phyloP scores from a whole-genome alignment of 495 filamentous ascomycete species.

The Penicillium lagena region DNA sequence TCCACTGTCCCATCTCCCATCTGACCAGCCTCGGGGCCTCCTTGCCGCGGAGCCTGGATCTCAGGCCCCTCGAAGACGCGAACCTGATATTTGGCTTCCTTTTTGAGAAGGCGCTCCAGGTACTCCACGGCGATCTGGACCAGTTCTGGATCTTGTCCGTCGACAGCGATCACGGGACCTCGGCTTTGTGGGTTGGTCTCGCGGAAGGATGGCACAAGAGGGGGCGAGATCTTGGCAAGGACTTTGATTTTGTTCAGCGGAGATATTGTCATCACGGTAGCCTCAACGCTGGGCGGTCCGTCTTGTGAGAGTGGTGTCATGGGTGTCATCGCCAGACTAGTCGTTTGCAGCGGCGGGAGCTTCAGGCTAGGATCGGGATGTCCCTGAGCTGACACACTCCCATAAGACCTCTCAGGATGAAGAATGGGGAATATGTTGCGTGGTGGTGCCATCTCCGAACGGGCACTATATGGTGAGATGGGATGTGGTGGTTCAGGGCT shows the following conservation, averaged over 20 bases:
- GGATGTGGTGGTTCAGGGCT: constrained; percentile 31
- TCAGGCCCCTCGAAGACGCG: constrained; percentile 46
- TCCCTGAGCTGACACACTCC: constrained; percentile 12
- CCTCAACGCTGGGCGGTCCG: constrained; percentile 45
- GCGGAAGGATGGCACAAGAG: constrained; percentile 41
- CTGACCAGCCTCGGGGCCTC: constrained; percentile 24
- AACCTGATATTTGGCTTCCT: constrained; percentile 52
- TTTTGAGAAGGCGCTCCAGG: constrained; percentile 53
- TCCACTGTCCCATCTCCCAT: constrained; percentile 46
- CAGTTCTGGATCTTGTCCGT: constrained; percentile 56
- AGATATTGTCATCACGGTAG: constrained; percentile 69
- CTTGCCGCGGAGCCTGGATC: constrained; percentile 18
- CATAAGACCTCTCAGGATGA: constrained; percentile 26
- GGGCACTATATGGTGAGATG: constrained; percentile 25
- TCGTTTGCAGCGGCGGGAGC: constrained; percentile 46
- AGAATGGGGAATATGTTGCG: constrained; percentile 30
- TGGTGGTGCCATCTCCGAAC: constrained; percentile 20
- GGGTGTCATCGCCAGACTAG: constrained; percentile 19
- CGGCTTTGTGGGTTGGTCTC: constrained; percentile 43
- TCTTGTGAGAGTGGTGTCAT: constrained; percentile 24
- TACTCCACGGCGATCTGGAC: constrained; percentile 51
- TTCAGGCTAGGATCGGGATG: constrained; percentile 39
- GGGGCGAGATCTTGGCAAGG: constrained; percentile 61
- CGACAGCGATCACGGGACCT: constrained; percentile 76
- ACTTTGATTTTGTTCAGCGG: constrained; percentile 64